Conservation (phyloP, 2,329 filamentous ascomycete genomes). For the Chrysosporium queenslandicum region DNA sequence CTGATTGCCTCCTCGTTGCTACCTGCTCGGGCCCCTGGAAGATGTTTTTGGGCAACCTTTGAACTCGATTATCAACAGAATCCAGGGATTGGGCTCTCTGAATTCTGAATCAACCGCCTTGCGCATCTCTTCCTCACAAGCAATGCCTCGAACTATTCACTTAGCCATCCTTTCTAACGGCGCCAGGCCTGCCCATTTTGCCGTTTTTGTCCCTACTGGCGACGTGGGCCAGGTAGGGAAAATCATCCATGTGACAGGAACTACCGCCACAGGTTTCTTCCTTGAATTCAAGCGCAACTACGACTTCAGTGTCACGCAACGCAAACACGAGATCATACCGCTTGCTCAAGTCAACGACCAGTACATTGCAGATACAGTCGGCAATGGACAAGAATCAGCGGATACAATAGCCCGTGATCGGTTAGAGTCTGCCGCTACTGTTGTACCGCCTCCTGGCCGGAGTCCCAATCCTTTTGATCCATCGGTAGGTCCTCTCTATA, state of each 20-base stretch:
- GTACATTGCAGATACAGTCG: constrained; percentile 1
- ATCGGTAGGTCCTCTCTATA: not conserved
- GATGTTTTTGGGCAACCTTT: too few relatives aligned
- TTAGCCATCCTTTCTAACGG: too few relatives aligned
- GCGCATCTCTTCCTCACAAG: too few relatives aligned
- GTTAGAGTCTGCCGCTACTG: constrained; percentile 11
- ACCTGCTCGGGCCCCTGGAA: too few relatives aligned
- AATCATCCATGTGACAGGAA: constrained; percentile 17
- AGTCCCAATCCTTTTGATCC: constrained; percentile 15
- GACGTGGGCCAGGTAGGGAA: too few relatives aligned
- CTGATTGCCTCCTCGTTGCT: too few relatives aligned
- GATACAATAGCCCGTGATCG: constrained; percentile 13
- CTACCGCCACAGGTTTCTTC: constrained; percentile 14
- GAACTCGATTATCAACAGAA: too few relatives aligned
- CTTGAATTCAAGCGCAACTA: constrained; percentile 19
- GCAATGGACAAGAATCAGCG: not conserved
- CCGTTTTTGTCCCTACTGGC: too few relatives aligned
- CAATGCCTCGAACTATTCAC: too few relatives aligned
- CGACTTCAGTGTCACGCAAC: constrained; percentile 12
- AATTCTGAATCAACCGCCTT: too few relatives aligned
- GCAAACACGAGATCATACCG: constrained; percentile 10
- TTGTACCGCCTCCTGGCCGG: constrained; percentile 14
- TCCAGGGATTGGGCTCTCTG: too few relatives aligned
- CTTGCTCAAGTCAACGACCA: constrained; percentile 12
- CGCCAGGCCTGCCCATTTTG: too few relatives aligned